Conservation (phyloP, 2,329 filamentous ascomycete species). For the Clonostachys chloroleuca region DNA sequence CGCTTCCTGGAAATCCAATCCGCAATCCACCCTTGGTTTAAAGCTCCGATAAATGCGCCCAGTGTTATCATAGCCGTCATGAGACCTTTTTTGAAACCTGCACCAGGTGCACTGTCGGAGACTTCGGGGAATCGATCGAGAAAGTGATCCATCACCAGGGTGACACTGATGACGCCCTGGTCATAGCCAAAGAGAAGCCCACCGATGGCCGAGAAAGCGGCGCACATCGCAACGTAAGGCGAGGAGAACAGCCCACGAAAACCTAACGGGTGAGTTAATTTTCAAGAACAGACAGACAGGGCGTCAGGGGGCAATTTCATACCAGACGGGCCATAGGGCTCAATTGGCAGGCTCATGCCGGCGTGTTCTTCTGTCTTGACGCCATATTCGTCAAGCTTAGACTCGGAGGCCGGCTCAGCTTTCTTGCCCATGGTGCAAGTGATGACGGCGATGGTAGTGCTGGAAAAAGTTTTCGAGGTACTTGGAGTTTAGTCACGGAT, state of each 20-base stretch:
- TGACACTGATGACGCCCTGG: constrained; percentile 29
- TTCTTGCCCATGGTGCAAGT: too few species aligned
- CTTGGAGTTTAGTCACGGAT: too few species aligned
- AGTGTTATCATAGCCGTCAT: constrained; percentile 40
- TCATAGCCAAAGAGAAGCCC: constrained; percentile 1
- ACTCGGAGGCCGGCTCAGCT: too few species aligned
- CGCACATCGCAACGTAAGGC: constrained; percentile 23
- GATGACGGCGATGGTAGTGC: too few species aligned
- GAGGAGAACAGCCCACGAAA: constrained; percentile 21
- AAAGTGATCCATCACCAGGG: constrained; percentile 20
- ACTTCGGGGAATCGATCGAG: constrained; percentile 19
- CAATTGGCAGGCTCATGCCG: too few species aligned
- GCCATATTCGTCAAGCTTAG: too few species aligned
- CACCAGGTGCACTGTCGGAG: constrained; percentile 21
- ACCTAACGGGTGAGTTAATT: constrained; percentile 7
- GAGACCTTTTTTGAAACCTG: constrained; percentile 27
- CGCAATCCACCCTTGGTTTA: constrained; percentile 32
- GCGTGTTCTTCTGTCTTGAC: too few species aligned
- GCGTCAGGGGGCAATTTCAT: too few species aligned
- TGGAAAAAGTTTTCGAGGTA: too few species aligned
- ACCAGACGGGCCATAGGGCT: too few species aligned
- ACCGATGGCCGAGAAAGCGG: constrained; percentile 18
- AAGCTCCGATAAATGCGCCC: constrained; percentile 40
- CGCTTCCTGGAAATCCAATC: constrained; percentile 25
- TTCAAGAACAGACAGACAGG: too few species aligned